Base-by-base conservation (phyloP, 495 filamentous ascomycete species). In the Geopyxis carbonaria region DNA sequence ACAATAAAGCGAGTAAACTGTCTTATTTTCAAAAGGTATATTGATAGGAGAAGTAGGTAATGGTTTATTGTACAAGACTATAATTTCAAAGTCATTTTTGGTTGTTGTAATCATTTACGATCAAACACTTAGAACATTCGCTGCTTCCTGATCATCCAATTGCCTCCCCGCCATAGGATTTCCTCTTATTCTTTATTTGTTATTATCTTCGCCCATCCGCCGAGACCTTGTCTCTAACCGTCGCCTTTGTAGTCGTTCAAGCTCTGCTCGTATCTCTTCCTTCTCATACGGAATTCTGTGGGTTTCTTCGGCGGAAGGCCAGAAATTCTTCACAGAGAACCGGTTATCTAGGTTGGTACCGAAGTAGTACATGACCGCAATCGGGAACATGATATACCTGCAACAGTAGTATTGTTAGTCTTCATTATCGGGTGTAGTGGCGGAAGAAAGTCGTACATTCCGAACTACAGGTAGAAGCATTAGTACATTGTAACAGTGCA, bases 361-460 rank as follows among this genome's bases (percentile, higher is more conserved):
- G 66, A 94, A 97, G 64, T 97, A 97, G 68, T 93, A 97, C 89
- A 97, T 97, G 65, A 89, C 81, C 45, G 80, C 85, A 50, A 97
- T 94, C 16, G 89, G 89, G 63, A 97, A 95, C 68, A 94, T 75
- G 62, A 97, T 78, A 65, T 95, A 97, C 69, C 87, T 79, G 64
- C 16, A n/a, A n/a, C n/a, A n/a, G n/a, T n/a, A 31, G 31, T 28
- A 28, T 28, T 28, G 25, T 28, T 28, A 28, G 15, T 27, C 30
- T 11, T 19, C 4, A 13, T 13, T 36, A 45, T 32, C 21, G 21
- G 10, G 14, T 10, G 36, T 3, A 16, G 13, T 32, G 13, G 28
- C 29, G 27, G 38, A 7, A 42, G 38, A 21, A 42, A 19, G 39
- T 31, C 34, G 33, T 52, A 53, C 50, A 53, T 27, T 42, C 50